Evolutionary conservation across 2,329 filamentous ascomycete species (phyloP).

Genomic region (Ophiostoma fasciatum): DNA sequence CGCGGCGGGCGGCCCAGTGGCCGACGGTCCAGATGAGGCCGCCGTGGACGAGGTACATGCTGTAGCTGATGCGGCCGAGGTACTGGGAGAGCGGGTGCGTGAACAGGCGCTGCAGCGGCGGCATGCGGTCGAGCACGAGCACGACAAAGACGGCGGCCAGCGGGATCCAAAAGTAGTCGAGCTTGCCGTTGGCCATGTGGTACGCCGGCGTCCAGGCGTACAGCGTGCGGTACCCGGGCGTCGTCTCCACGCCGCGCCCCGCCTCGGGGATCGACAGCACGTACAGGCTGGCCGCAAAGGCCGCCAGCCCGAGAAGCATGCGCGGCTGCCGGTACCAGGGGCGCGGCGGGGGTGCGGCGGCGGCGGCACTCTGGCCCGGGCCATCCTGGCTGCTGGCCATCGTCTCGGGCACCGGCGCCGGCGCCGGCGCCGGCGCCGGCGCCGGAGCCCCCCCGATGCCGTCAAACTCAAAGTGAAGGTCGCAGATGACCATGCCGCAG

Average conservation of each 20-base stretch:
- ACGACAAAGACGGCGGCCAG: slow-evolving; percentile 15
- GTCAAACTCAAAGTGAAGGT: slow-evolving; percentile 14
- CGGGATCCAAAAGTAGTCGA: slow-evolving; percentile 19
- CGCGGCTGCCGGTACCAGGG: not conserved
- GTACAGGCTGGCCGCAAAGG: slow-evolving; percentile 15
- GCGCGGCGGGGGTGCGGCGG: not conserved
- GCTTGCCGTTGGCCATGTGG: slow-evolving; percentile 13
- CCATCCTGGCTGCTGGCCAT: slow-evolving; percentile 17
- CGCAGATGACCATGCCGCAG: slow-evolving; percentile 18
- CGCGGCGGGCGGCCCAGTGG: slow-evolving; percentile 17
- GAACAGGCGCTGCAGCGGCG: slow-evolving; percentile 15
- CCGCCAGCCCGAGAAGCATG: slow-evolving; percentile 32
- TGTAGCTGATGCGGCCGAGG: slow-evolving; percentile 44
- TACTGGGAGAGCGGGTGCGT: slow-evolving; percentile 23
- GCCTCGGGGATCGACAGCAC: slow-evolving; percentile 13
- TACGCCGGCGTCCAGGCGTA: slow-evolving; percentile 12
- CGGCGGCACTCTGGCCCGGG: no score
- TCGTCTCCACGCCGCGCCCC: slow-evolving; percentile 9
- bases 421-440: not conserved
- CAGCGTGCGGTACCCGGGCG: slow-evolving; percentile 7
- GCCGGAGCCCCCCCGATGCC: slow-evolving; percentile 13
- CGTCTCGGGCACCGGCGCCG: not conserved
- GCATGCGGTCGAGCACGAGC: slow-evolving; percentile 13
- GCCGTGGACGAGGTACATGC: slow-evolving; percentile 47
- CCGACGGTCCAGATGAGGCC: slow-evolving; percentile 38